Conservation (phyloP, 306 rosid species). For the Pterocarpus macrocarpus region DNA sequence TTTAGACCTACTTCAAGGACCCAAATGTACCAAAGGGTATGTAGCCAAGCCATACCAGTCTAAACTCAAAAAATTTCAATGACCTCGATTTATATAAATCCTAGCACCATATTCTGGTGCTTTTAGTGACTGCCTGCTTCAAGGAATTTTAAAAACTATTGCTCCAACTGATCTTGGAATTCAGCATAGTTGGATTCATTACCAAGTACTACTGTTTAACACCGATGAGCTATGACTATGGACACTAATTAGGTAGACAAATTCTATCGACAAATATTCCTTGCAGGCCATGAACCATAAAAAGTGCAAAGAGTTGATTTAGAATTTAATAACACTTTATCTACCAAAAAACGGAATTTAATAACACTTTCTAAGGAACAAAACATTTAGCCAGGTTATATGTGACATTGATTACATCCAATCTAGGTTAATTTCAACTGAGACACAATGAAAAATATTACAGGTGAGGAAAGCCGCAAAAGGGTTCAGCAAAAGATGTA, state of each 20-base stretch:
- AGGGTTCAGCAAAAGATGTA: neutral
- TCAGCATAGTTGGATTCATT: neutral
- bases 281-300: conserved; percentile 3
- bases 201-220: conserved; percentile 11
- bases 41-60: neutral
- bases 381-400: neutral
- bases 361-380: neutral
- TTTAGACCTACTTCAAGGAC: conserved; percentile 16
- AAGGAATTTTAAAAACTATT: neutral
- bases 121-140: neutral
- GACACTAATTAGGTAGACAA: conserved; percentile 5
- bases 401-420: neutral
- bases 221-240: neutral
- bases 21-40: neutral
- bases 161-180: conserved; percentile 5
- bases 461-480: neutral
- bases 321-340: too few species aligned
- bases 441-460: neutral
- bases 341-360: neutral
- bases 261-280: conserved; percentile 6
- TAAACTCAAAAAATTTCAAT: neutral
- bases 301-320: conserved; percentile 2
- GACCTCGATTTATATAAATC: conserved; percentile 6
- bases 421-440: conserved; percentile 13
- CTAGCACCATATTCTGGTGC: neutral